A percentile compares a stretch with the other conserved stretches of the same genome.
Evolutionary conservation across 805 yeast species (phyloP).

Genomic region (Yamadazyma philogaea): DNA sequence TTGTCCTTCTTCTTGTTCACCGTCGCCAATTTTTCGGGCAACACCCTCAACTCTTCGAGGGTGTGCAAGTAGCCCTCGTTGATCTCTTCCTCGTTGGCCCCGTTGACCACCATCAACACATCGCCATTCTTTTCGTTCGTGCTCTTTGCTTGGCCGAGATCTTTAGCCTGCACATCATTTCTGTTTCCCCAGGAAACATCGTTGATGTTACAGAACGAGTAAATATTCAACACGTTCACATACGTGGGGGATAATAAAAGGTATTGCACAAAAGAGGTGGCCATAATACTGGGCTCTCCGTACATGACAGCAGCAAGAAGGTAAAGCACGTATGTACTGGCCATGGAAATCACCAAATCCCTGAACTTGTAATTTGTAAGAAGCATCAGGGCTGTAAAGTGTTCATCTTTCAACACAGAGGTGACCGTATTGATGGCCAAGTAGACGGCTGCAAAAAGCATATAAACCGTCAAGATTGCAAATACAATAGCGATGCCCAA

Average conservation of each 20-base stretch:
- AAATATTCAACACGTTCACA: conserved; percentile 85
- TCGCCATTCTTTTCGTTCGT: conserved; percentile 32
- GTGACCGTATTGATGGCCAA: conserved; percentile 73
- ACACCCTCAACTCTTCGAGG: conserved; percentile 50
- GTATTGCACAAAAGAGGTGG: conserved; percentile 84
- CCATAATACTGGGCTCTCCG: conserved; percentile 90
- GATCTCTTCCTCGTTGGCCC: conserved; percentile 73
- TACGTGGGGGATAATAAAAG: conserved; percentile 82
- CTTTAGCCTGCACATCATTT: conserved; percentile 66
- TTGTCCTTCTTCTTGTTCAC: conserved; percentile 21
- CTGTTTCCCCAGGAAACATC: conserved; percentile 98
- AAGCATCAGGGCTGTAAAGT: conserved; percentile 44
- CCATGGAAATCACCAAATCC: conserved; percentile 81
- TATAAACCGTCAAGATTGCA: conserved; percentile 84
- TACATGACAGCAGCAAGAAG: conserved; percentile 74
- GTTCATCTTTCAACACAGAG: conserved; percentile 44
- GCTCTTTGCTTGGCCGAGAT: conserved; percentile 79
- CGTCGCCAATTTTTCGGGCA: conserved; percentile 27
- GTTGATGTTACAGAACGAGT: conserved; percentile 94
- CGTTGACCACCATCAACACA: conserved; percentile 45
- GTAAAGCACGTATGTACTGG: conserved; percentile 80
- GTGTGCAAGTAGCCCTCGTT: conserved; percentile 70
- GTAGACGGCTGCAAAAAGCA: conserved; percentile 82
- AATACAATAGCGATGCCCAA: conserved; percentile 71
- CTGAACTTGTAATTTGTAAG: conserved; percentile 72